Evolutionary conservation across 768 basidiomycete species (phyloP).

Genomic region (Trametes villosa): DNA sequence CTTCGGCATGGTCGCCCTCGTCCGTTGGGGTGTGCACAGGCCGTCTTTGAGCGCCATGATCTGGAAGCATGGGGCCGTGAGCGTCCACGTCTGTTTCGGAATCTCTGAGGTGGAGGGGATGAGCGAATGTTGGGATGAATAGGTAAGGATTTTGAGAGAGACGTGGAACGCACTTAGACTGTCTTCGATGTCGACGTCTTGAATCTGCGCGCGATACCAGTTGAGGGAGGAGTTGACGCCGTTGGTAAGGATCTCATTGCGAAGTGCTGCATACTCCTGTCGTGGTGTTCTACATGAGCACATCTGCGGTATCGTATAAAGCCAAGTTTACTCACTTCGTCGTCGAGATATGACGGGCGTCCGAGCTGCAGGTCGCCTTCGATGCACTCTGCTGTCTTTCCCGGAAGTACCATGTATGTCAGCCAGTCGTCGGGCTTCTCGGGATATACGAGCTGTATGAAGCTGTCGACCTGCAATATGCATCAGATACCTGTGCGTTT

Average conservation of each 20-base stretch:
- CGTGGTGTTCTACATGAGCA: too few relatives aligned
- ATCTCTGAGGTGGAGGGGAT: too few relatives aligned
- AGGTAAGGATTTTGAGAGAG: background rate
- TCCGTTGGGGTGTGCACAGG: too few relatives aligned
- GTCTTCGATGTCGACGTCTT: background rate
- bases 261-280: too few relatives aligned
- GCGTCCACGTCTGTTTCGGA: too few relatives aligned
- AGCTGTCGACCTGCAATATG: background rate
- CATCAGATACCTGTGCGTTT: background rate
- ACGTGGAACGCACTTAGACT: background rate
- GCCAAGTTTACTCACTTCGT: background rate
- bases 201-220: background rate
- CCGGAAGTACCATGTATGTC: background rate
- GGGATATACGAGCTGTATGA: background rate
- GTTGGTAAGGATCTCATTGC: too few relatives aligned
- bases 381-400: background rate
- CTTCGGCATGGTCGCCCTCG: too few relatives aligned
- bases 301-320: too few relatives aligned
- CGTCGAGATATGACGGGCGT: background rate
- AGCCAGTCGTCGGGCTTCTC: background rate
- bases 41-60: too few relatives aligned
- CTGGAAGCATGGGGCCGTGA: too few relatives aligned
- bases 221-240: background rate
- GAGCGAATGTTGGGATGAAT: background rate
- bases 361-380: background rate